phyloP scores from a whole-genome alignment of 2,329 filamentous ascomycete species.

The Seiridium unicorne region DNA sequence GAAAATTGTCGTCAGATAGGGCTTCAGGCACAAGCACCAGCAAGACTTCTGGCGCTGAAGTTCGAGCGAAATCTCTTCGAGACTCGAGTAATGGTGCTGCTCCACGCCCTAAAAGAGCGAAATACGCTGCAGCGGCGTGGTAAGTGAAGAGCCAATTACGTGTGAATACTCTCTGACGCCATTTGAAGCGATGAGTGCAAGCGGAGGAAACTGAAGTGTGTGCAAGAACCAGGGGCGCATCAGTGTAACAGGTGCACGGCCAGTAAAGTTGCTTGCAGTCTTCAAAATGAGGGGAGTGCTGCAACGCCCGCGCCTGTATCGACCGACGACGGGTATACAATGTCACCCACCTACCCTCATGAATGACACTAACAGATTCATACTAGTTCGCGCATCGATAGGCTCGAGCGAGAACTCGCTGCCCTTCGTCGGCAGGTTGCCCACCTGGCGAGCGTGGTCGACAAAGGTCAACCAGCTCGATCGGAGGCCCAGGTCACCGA shows the following conservation, averaged over 20 bases:
- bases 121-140: slow-evolving; percentile 4
- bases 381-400: background rate
- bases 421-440: background rate
- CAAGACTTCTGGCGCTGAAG: no score
- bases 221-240: background rate
- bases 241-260: background rate
- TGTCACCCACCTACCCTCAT: background rate
- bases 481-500: background rate
- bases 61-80: no score
- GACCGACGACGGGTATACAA: background rate
- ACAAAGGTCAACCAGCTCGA: background rate
- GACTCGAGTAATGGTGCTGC: background rate
- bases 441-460: background rate
- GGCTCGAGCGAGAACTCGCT: background rate
- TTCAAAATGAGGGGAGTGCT: background rate
- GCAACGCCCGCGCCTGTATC: background rate
- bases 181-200: slow-evolving; percentile 1
- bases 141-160: background rate
- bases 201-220: slow-evolving; percentile 1
- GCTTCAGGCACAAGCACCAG: no score
- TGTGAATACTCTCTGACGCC: background rate
- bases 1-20: no score
- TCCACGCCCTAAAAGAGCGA: slow-evolving; percentile 3
- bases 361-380: background rate
- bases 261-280: background rate